Base-by-base conservation (phyloP, 306 rosid genomes). In the Psophocarpus tetragonolobus region DNA sequence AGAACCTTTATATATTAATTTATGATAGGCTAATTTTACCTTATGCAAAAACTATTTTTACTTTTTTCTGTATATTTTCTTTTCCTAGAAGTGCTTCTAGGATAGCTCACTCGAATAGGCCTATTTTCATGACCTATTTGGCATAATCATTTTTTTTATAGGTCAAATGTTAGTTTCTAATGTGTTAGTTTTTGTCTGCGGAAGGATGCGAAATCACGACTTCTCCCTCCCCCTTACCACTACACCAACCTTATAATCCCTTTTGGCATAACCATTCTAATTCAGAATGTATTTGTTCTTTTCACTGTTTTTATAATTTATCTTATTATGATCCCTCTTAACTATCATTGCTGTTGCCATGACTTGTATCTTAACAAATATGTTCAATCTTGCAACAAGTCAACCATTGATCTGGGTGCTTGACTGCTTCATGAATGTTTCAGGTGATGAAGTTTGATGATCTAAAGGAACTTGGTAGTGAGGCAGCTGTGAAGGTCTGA, bases 371-470 rank as follows among this genome's bases (percentile, higher is more conserved):
- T 79, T 62, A 12, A 62, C 65, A 60, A 60, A 18, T 35, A 48
- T 51, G 57, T 62, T 76, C 76, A 51, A 51, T 32, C 38, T 51
- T 81, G 38, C 48, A 80, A 47, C 32, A 45, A 77, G 39, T 70
- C 48, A 80, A 47, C 32, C 38, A 77, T 39, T 70, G 48, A 75
- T 71, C 8, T 67, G 68, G 27, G 41, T 71, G 38, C 44, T 35
- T 80, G 50, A 44, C 60, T 73, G 32, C 44, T 35, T 81, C 50
- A 26, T 53, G 39, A 67, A 56, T 85, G 39, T 81, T 83, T 47
- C 81, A 95, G 99, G 97, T 92, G 30, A 92, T 95, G 98, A 95
- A 95, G 83, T 95, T 92, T 81, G 98, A 95, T 0, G 98, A 95
- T 85, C 93, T 95, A 76, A 95, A 95, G 87, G 99, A 95, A 74